phyloP scores from a whole-genome alignment of 1,139 yeast genomes.

The Geotrichum australiense region DNA sequence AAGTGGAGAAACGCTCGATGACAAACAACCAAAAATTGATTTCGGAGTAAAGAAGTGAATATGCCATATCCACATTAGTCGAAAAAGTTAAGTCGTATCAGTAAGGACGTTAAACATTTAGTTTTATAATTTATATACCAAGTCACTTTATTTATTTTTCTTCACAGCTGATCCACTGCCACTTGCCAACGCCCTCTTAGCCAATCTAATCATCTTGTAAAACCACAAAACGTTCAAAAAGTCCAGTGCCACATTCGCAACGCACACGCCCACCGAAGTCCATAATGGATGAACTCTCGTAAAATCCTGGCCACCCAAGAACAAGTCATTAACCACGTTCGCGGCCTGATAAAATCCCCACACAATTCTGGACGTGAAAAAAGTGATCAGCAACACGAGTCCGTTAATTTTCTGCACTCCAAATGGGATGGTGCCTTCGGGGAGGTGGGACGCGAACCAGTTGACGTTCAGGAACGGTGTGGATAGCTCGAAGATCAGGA shows the following conservation, averaged over 20 bases:
- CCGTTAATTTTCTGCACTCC: conserved; percentile 61
- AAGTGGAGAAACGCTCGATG: neutral
- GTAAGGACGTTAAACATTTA: neutral
- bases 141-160: conserved; percentile 5
- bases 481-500: conserved; percentile 79
- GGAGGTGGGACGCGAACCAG: conserved; percentile 80
- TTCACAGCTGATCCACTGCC: conserved; percentile 16
- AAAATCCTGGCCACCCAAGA: conserved; percentile 16
- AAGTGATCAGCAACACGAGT: conserved; percentile 54
- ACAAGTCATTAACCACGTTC: conserved; percentile 36
- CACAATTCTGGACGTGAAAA: conserved; percentile 69
- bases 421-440: conserved; percentile 47
- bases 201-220: conserved; percentile 56
- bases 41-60: neutral
- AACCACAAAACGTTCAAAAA: conserved; percentile 58
- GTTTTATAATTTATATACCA: neutral
- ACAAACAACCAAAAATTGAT: neutral
- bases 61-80: neutral
- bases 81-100: neutral
- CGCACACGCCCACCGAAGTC: conserved; percentile 46
- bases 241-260: conserved; percentile 60
- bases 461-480: conserved; percentile 90
- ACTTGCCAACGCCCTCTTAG: conserved; percentile 15
- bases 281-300: conserved; percentile 37
- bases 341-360: conserved; percentile 82